These are phyloP conservation scores for Apiospora marii DNA, from an alignment of 2,329 filamentous ascomycete genomes.

Conservation along the genomic window DNA sequence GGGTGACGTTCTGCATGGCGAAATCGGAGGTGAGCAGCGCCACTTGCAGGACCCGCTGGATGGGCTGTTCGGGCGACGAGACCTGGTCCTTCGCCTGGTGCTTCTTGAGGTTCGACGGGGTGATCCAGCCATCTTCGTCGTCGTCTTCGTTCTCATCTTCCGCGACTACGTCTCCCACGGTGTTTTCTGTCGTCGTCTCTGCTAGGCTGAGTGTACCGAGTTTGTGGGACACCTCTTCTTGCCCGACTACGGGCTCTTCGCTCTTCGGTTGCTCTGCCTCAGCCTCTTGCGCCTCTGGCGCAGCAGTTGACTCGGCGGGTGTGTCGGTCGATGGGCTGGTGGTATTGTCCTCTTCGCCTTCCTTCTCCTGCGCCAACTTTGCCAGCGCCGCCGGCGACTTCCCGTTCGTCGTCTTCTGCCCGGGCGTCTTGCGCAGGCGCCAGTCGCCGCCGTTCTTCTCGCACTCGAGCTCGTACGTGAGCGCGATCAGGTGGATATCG, in stretches of 20 bases:
- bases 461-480: slow-evolving; percentile 94
- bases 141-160: slow-evolving; percentile 47
- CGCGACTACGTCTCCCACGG: slow-evolving; percentile 39
- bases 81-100: slow-evolving; percentile 74
- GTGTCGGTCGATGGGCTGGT: neutral
- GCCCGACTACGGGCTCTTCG: slow-evolving; percentile 4
- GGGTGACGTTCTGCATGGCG: slow-evolving; percentile 95
- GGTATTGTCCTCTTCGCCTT: neutral
- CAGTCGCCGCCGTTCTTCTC: slow-evolving; percentile 91
- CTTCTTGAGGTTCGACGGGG: slow-evolving; percentile 88
- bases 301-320: neutral
- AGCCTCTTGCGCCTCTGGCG: neutral
- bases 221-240: slow-evolving; percentile 27
- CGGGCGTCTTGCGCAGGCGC: slow-evolving; percentile 79
- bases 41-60: slow-evolving; percentile 76
- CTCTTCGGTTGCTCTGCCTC: neutral
- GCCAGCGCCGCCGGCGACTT: slow-evolving; percentile 62
- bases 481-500: slow-evolving; percentile 87
- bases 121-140: slow-evolving; percentile 86
- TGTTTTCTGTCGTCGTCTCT: slow-evolving; percentile 31
- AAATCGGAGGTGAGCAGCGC: slow-evolving; percentile 96
- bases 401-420: slow-evolving; percentile 81
- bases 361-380: slow-evolving; percentile 42
- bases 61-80: slow-evolving; percentile 55
- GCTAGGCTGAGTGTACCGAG: slow-evolving; percentile 25